These are phyloP conservation scores for Trichosporon faecale DNA, from an alignment of 1,284 basidiomycete species.

Conservation along the genomic window DNA sequence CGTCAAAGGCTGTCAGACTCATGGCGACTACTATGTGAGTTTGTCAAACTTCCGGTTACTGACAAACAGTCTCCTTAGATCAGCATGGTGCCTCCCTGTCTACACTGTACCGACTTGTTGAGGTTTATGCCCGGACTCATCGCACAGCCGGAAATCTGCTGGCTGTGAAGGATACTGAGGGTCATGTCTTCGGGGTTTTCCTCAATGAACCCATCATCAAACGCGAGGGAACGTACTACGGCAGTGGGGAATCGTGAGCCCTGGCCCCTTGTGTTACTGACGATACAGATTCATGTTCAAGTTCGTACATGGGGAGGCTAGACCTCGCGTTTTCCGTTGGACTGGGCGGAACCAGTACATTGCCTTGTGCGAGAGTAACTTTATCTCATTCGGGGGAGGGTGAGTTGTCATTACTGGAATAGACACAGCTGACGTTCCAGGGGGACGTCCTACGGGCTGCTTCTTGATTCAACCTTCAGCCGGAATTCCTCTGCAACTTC, in stretches of 20 bases:
- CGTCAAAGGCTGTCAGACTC: slow-evolving; percentile 69
- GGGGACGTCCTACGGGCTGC: slow-evolving; percentile 82
- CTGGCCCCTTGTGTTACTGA: neutral
- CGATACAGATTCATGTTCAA: slow-evolving; percentile 71
- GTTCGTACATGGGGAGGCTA: slow-evolving; percentile 39
- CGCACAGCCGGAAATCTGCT: slow-evolving; percentile 57
- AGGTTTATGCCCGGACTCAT: slow-evolving; percentile 34
- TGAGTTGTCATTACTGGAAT: slow-evolving; percentile 52
- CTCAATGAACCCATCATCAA: slow-evolving; percentile 67
- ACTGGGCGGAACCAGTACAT: slow-evolving; percentile 90
- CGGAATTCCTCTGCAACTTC: slow-evolving; percentile 80
- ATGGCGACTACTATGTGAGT: slow-evolving; percentile 80
- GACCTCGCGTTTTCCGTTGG: slow-evolving; percentile 70
- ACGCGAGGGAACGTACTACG: slow-evolving; percentile 67
- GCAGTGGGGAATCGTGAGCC: slow-evolving; percentile 77
- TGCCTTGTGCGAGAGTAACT: slow-evolving; percentile 73
- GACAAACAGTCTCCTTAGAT: slow-evolving; percentile 65
- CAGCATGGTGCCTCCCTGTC: slow-evolving; percentile 91
- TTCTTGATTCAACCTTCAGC: slow-evolving; percentile 77
- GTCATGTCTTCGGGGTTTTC: slow-evolving; percentile 73
- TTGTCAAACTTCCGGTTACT: neutral
- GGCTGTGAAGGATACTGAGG: slow-evolving; percentile 62
- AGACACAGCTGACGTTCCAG: slow-evolving; percentile 53
- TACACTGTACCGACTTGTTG: slow-evolving; percentile 74
- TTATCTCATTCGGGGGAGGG: slow-evolving; percentile 88